Conservation (phyloP, 192 early-diverging fungal species). For the Geranomyces michiganensis region DNA sequence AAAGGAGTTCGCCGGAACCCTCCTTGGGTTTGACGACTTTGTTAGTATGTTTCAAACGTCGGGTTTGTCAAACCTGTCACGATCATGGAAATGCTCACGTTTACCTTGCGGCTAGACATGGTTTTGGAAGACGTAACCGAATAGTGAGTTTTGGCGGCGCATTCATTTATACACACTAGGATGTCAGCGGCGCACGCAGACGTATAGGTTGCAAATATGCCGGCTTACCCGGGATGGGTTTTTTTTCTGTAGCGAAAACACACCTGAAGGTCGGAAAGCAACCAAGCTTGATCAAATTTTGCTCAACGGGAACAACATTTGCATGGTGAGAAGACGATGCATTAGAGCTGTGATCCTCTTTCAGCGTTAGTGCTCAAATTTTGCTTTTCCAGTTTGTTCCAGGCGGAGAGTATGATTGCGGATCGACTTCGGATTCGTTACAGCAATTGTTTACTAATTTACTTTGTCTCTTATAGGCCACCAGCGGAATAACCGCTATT, state of each 20-base stretch:
- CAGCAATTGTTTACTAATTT: background rate
- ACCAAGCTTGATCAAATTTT: slow-evolving; percentile 87
- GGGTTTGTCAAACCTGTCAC: too few relatives aligned
- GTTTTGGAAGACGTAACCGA: slow-evolving; percentile 97
- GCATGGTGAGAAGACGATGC: slow-evolving; percentile 68
- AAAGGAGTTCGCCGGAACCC: slow-evolving; percentile 94
- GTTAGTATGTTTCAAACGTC: slow-evolving; percentile 76
- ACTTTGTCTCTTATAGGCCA: background rate
- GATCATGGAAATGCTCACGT: background rate
- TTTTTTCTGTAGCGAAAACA: slow-evolving; percentile 74
- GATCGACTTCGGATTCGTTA: background rate
- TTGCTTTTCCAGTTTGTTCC: slow-evolving; percentile 42
- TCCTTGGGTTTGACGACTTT: slow-evolving; percentile 98
- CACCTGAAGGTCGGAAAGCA: slow-evolving; percentile 71
- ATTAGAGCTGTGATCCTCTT: too few relatives aligned
- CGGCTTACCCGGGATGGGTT: background rate
- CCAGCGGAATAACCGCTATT: background rate
- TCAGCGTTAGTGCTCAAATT: background rate
- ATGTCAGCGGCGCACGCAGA: background rate
- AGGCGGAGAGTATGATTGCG: slow-evolving; percentile 40
- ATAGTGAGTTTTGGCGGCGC: slow-evolving; percentile 61
- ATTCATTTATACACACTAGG: background rate
- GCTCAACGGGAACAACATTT: slow-evolving; percentile 97
- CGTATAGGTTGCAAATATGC: background rate
- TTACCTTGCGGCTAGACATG: slow-evolving; percentile 69